Percentiles rank a stretch among this genome's conserved stretches.
Evolutionary conservation across 371 early-diverging fungal species (phyloP).

Genomic region (Rhizopus sp.): DNA sequence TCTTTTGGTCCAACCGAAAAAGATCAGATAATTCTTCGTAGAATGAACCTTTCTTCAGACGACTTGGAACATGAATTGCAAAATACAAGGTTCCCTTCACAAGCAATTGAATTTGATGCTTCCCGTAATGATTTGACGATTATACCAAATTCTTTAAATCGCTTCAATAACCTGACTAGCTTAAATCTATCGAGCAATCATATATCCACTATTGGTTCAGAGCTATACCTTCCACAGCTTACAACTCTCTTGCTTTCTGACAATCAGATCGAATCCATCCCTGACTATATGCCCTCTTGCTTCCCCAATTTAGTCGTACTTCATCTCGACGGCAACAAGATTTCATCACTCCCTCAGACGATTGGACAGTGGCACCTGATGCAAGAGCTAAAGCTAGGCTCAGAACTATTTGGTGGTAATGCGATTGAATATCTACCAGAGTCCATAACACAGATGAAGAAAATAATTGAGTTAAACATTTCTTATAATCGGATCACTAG

Average conservation of each 20-base stretch:
- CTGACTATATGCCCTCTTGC: constrained; percentile 41
- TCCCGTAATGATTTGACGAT: constrained; percentile 45
- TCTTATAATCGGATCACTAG: constrained; percentile 51
- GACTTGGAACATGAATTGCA: constrained; percentile 5
- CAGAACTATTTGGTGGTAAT: constrained; percentile 58
- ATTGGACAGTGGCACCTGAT: constrained; percentile 46
- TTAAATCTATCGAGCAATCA: constrained; percentile 60
- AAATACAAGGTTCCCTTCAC: not conserved
- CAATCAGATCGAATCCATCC: constrained; percentile 49
- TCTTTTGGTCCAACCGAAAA: not conserved
- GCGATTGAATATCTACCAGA: constrained; percentile 44
- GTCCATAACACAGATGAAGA: constrained; percentile 40
- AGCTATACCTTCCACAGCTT: constrained; percentile 49
- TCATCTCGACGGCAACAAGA: constrained; percentile 49
- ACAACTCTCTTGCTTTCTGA: constrained; percentile 56
- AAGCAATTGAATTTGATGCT: constrained; percentile 41
- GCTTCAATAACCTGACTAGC: constrained; percentile 26
- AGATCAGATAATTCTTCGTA: not conserved
- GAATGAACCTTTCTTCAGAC: constrained; percentile 6
- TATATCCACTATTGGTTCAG: constrained; percentile 47
- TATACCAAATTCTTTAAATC: constrained; percentile 29
- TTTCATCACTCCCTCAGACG: constrained; percentile 44
- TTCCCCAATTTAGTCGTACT: constrained; percentile 45
- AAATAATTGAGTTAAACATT: constrained; percentile 50
- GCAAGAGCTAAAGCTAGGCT: constrained; percentile 56